A percentile compares a stretch with the other conserved stretches of the same genome.
Conservation (phyloP, 352 stramenopile species). For the Globisporangium nagaii region DNA sequence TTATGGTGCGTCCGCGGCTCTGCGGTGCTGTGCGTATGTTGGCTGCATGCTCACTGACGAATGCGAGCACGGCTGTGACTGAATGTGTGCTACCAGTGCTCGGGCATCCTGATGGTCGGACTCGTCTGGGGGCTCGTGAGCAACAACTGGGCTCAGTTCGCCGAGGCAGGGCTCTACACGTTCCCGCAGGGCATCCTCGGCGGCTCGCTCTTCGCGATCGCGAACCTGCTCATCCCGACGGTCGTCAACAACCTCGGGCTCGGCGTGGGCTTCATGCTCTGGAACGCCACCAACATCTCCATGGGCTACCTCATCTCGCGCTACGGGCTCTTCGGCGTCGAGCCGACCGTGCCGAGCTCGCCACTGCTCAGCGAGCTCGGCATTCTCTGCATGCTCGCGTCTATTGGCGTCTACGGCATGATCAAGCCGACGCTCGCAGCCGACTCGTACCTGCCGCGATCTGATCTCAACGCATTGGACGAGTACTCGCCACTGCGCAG, state of each 20-base stretch:
- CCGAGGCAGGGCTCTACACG: slow-evolving; percentile 68
- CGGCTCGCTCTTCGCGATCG: slow-evolving; percentile 68
- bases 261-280: slow-evolving; percentile 82
- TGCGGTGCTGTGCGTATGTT: neutral
- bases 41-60: slow-evolving; percentile 1
- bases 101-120: slow-evolving; percentile 77
- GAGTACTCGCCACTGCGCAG: slow-evolving; percentile 37
- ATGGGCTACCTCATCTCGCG: slow-evolving; percentile 77
- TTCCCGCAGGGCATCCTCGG: slow-evolving; percentile 77
- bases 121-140: slow-evolving; percentile 69
- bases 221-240: slow-evolving; percentile 80
- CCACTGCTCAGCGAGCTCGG: slow-evolving; percentile 52
- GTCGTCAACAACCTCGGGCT: slow-evolving; percentile 81
- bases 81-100: slow-evolving; percentile 46
- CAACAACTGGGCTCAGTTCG: slow-evolving; percentile 78
- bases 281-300: slow-evolving; percentile 83
- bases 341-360: slow-evolving; percentile 51
- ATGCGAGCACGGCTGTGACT: slow-evolving; percentile 5
- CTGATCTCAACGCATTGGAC: neutral
- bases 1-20: slow-evolving; percentile 50
- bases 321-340: slow-evolving; percentile 64
- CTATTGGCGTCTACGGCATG: slow-evolving; percentile 72
- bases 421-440: slow-evolving; percentile 60
- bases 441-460: neutral
- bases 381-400: slow-evolving; percentile 75